phyloP scores from a whole-genome alignment of 176 grass and related monocot genomes.

The Neostapfia colusana region DNA sequence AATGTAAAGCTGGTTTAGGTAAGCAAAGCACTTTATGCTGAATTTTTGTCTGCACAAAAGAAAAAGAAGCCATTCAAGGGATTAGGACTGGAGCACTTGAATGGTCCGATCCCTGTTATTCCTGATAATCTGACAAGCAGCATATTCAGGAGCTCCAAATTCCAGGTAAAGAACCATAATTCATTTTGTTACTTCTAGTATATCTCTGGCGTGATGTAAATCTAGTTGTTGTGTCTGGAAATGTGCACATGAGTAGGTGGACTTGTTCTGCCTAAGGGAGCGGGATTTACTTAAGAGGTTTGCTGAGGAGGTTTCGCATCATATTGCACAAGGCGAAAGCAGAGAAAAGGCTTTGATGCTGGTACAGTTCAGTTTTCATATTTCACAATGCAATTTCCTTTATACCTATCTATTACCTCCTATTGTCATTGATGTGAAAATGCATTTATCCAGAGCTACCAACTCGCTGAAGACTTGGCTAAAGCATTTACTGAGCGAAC shows the following conservation, averaged over 20 bases:
- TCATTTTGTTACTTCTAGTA: conserved; percentile 4
- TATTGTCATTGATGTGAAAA: conserved; percentile 20
- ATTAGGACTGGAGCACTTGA: conserved; percentile 87
- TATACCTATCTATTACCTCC: conserved; percentile 1
- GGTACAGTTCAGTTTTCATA: conserved; percentile 46
- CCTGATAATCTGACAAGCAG: conserved; percentile 67
- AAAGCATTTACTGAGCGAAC: conserved; percentile 82
- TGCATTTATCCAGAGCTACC: conserved; percentile 65
- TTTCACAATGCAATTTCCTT: not conserved
- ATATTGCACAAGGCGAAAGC: conserved; percentile 65
- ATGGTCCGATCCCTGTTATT: conserved; percentile 72
- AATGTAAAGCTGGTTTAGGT: conserved; percentile 62
- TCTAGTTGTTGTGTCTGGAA: not conserved
- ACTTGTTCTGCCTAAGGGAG: conserved; percentile 89
- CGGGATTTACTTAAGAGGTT: conserved; percentile 73
- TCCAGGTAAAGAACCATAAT: conserved; percentile 68
- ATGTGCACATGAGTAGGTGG: conserved; percentile 51
- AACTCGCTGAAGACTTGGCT: conserved; percentile 87
- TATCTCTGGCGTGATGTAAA: conserved; percentile 18
- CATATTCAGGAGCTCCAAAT: conserved; percentile 63
- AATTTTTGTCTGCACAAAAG: conserved; percentile 63
- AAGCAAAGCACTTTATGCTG: conserved; percentile 90
- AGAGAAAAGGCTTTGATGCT: conserved; percentile 81
- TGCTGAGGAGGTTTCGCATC: conserved; percentile 57
- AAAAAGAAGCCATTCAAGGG: conserved; percentile 73